phyloP scores from a whole-genome alignment of 805 yeast species.

The Millerozyma acaciae region DNA sequence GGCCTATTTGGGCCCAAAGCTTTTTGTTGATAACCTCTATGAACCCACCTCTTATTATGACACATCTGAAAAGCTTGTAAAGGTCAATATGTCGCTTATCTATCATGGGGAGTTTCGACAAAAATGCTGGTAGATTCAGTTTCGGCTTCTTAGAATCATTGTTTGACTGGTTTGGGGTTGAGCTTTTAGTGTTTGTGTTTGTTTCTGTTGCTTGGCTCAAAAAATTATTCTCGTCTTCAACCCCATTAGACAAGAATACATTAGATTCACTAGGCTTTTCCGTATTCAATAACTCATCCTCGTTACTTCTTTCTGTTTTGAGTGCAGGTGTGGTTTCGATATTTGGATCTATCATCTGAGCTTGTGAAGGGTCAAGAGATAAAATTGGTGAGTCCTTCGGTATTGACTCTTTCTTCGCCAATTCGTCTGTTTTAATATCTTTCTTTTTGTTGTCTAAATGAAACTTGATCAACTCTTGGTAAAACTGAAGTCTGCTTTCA shows the following conservation, averaged over 20 bases:
- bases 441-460: slow-evolving; percentile 18
- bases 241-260: not conserved
- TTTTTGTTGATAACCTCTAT: slow-evolving; percentile 58
- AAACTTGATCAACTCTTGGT: slow-evolving; percentile 41
- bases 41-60: slow-evolving; percentile 64
- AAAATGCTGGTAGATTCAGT: slow-evolving; percentile 8
- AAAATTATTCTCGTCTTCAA: not conserved
- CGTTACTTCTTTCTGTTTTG: too few species aligned
- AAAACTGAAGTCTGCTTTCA: slow-evolving; percentile 44
- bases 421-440: too few species aligned
- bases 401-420: too few species aligned
- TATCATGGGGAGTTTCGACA: slow-evolving; percentile 54
- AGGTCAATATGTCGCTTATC: slow-evolving; percentile 66
- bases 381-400: too few species aligned
- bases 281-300: too few species aligned
- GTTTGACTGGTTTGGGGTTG: not conserved
- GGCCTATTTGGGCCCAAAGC: slow-evolving; percentile 79
- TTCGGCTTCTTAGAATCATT: slow-evolving; percentile 4
- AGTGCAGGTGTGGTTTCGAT: too few species aligned
- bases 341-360: too few species aligned
- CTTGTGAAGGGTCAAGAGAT: too few species aligned
- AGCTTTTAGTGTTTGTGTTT: not conserved
- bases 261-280: slow-evolving; percentile 7
- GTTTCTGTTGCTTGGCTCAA: too few species aligned
- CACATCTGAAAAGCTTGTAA: slow-evolving; percentile 54